Evolutionary conservation across 768 basidiomycete genomes (phyloP), one percentile per base, ranked within the genome.

Genomic region (Agrocybe chaxingu): DNA sequence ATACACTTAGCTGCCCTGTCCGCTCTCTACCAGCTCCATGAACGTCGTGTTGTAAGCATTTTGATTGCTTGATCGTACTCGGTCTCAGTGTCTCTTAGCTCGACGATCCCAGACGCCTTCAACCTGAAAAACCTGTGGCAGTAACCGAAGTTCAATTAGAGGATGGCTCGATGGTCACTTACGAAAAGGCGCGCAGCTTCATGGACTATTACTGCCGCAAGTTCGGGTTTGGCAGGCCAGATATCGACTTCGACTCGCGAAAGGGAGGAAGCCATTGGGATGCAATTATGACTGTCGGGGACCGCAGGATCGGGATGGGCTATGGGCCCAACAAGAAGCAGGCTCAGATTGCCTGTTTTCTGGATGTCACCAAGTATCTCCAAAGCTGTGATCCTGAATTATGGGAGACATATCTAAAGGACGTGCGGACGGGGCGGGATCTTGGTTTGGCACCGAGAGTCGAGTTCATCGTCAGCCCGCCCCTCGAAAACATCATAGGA

Each of bases 141-240:
- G 4, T 12, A 29, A 62, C 55, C 0, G 61, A 67, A 24, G 53
- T 65, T 33, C 53, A 54, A 7, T 71, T 94, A 8, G 80, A 84
- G 2, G 87, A 92, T 59, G 82, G 83, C 19, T 75, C 80, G 8
- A 59, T 68, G 16, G 78, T 94, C 54, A 71, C 70, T 6, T 85
- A 85, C 45, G 89, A 91, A 45, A 78, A 78, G 45, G 92, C 92
- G 3, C 82, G 87, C 43, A 82, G 79, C 52, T 98, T 98, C 73
- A 94, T 97, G 87, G 94, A 95, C 55, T 98, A 89, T 65, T 98
- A 98, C 60, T 96, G 93, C 63, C 79, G 83, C 40, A 76, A 82
- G 33, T 97, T 83, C 64, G 71, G 72, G 19, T 94, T 94, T 60
- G 73, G 77, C 8, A 80, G 79, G 54, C 91, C 92, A 2, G 86